Percentiles rank a stretch among this genome's conserved stretches.
These are phyloP conservation scores for Gastrolobium bilobum DNA, from an alignment of 306 rosid genomes.

Conservation along the genomic window DNA sequence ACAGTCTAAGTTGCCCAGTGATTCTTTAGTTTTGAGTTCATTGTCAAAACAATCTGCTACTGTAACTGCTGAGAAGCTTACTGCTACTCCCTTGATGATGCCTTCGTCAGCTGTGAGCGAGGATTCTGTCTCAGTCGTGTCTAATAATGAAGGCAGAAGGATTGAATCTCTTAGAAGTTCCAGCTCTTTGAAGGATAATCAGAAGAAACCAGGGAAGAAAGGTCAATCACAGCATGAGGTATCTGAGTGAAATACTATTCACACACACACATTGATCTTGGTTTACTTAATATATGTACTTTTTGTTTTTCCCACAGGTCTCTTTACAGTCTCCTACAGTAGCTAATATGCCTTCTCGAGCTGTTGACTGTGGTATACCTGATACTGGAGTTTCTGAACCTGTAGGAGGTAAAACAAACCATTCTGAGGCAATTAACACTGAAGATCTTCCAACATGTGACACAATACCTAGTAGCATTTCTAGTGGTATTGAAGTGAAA, in stretches of 20 bases:
- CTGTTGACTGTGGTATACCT: constrained; percentile 54
- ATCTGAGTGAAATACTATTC: constrained; percentile 37
- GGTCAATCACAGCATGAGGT: constrained; percentile 80
- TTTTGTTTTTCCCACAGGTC: constrained; percentile 56
- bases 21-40: constrained; percentile 49
- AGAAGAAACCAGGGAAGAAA: constrained; percentile 66
- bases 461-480: constrained; percentile 39
- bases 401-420: constrained; percentile 49
- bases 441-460: constrained; percentile 52
- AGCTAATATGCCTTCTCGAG: constrained; percentile 49
- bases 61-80: constrained; percentile 53
- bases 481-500: constrained; percentile 55
- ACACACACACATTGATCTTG: not conserved
- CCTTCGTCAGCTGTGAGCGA: constrained; percentile 48
- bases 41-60: constrained; percentile 52
- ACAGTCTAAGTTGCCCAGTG: constrained; percentile 54
- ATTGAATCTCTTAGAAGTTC: constrained; percentile 68
- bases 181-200: constrained; percentile 73
- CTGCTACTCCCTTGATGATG: constrained; percentile 39
- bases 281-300: constrained; percentile 12
- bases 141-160: constrained; percentile 58
- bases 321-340: constrained; percentile 56
- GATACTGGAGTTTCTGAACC: constrained; percentile 59
- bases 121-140: constrained; percentile 55
- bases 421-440: constrained; percentile 38